Base-by-base conservation (phyloP, 441 rosid genomes). In the Mallotus repandus region DNA sequence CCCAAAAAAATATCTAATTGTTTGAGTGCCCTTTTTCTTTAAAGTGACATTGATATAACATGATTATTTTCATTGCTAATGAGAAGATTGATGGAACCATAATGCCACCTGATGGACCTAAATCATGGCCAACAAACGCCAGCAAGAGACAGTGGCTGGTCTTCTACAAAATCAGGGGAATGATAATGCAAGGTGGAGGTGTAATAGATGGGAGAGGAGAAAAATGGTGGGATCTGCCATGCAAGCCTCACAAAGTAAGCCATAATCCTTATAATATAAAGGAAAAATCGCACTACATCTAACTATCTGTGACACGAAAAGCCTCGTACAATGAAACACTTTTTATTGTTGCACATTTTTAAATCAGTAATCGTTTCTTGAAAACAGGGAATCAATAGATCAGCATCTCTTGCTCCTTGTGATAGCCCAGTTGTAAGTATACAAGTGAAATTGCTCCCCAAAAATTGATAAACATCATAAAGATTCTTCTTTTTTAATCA, bases 21-120 rank as follows among this genome's bases (percentile, higher is more conserved):
- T 35, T 21, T 4, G 29, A 53, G 41, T n/a, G 53, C 58, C 54
- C 35, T 66, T 29, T 29, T 25, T 22, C 35, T 13, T 69, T 0
- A 25, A 25, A 25, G 1, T 25, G 29, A 25, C 1, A 25, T 25
- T 25, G 7, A 38, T 5, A 38, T 38, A 38, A 55, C 18, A 14
- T 50, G 4, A 11, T 25, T 68, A 1, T 29, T 46, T 68, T 68
- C 14, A 55, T 19, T 46, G 29, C 5, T 41, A n/a, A 22, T 67
- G 71, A 19, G 72, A 70, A 84, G 92, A 86, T 85, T 76, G 91
- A 89, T 63, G 94, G 88, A 63, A 79, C 84, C 71, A 75, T 89
- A 79, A 68, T 85, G 81, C 82, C 94, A 13, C 94, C 89, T 0
- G 86, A 89, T 65, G 86, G 86, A 22, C 86, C 82, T 6, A 68